phyloP scores from a whole-genome alignment of 202 grass and related monocot genomes.

The Schoenoplectus triqueter region DNA sequence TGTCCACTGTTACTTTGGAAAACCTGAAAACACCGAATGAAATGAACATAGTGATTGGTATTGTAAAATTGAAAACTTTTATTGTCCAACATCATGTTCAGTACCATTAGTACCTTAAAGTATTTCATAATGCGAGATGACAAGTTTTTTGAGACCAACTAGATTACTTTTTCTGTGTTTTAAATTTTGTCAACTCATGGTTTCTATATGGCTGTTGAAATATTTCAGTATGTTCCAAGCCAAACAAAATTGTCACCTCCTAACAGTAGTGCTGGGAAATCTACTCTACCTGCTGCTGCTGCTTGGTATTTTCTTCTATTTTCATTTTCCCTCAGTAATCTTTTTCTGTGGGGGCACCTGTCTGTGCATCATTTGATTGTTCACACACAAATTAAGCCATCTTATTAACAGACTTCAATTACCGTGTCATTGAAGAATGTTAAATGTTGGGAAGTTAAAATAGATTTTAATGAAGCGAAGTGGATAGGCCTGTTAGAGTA shows the following conservation, averaged over 20 bases:
- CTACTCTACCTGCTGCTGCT: conserved; percentile 70
- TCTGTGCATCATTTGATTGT: no score
- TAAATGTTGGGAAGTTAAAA: no score
- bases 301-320: conserved; percentile 60
- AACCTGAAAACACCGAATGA: background rate
- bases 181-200: background rate
- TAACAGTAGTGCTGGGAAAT: conserved; percentile 72
- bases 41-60: background rate
- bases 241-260: conserved; percentile 65
- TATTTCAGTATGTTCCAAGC: conserved; percentile 58
- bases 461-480: no score
- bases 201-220: conserved; percentile 7
- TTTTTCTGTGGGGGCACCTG: background rate
- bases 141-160: background rate
- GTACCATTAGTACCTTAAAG: background rate
- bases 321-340: conserved; percentile 26
- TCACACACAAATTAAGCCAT: no score
- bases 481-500: no score
- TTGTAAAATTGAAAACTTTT: background rate
- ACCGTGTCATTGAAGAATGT: no score
- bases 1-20: background rate
- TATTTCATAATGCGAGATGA: background rate
- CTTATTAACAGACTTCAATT: no score
- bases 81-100: background rate
- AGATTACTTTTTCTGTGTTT: background rate